Percentiles rank a stretch among this genome's conserved stretches.
Conservation (phyloP, 2,329 filamentous ascomycete genomes). For the Elsinoe perseae region DNA sequence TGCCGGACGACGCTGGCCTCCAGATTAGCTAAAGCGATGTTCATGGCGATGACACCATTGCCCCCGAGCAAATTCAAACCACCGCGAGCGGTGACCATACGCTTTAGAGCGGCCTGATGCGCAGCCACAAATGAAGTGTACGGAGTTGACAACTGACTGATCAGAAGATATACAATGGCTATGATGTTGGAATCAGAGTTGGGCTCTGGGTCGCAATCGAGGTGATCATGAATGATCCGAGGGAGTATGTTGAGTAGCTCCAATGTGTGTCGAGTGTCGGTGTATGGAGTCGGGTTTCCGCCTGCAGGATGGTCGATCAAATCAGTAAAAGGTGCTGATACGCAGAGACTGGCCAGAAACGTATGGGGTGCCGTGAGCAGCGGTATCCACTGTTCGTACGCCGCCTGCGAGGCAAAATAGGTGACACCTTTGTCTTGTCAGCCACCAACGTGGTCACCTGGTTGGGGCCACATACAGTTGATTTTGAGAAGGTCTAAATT, state of each 20-base stretch:
- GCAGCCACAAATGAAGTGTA: constrained; percentile 21
- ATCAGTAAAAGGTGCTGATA: too few relatives aligned
- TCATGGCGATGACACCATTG: constrained; percentile 18
- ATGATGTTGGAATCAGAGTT: constrained; percentile 27
- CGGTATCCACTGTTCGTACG: too few relatives aligned
- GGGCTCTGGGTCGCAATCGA: constrained; percentile 21
- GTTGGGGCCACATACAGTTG: too few relatives aligned
- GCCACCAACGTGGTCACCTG: too few relatives aligned
- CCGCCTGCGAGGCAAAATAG: too few relatives aligned
- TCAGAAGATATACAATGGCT: constrained; percentile 26
- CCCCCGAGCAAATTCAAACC: constrained; percentile 25
- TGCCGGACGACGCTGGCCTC: constrained; percentile 1
- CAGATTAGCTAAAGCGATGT: constrained; percentile 7
- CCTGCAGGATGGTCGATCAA: too few relatives aligned
- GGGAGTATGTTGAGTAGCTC: constrained; percentile 12
- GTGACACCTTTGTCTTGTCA: too few relatives aligned
- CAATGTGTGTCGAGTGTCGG: background rate
- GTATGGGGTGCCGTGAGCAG: too few relatives aligned
- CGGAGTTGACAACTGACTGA: constrained; percentile 27
- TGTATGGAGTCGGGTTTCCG: too few relatives aligned
- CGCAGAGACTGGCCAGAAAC: too few relatives aligned
- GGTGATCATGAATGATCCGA: constrained; percentile 24
- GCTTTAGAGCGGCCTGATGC: constrained; percentile 25
- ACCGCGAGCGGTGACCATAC: constrained; percentile 25
- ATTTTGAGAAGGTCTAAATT: too few relatives aligned